Percentiles rank a stretch among this genome's conserved stretches.
These are phyloP conservation scores for Hypomontagnella submonticulosa DNA, from an alignment of 495 filamentous ascomycete species.

Conservation along the genomic window DNA sequence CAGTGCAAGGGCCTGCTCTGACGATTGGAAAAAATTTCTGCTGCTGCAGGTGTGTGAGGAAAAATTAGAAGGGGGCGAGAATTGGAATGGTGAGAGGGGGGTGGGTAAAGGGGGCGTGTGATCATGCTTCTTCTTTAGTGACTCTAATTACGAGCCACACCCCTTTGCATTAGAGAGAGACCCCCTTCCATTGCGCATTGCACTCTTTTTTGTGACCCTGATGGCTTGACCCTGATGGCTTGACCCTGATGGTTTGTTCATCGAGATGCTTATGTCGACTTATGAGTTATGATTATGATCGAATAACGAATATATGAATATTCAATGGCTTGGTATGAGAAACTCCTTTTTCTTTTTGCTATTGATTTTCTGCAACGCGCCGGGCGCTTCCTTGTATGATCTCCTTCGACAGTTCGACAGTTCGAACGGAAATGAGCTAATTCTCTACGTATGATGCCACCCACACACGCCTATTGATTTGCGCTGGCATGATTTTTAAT, in stretches of 20 bases:
- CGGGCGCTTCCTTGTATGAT: conserved; percentile 1
- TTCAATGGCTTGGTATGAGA: no score
- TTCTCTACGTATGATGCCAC: conserved; percentile 32
- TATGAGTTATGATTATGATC: no score
- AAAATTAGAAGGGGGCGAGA: conserved; percentile 35
- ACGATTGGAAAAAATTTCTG: conserved; percentile 35
- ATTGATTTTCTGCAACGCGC: no score
- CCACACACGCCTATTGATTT: conserved; percentile 19
- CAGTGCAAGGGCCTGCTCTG: conserved; percentile 41
- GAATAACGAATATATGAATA: conserved; percentile 7
- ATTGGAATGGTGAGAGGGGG: conserved; percentile 10
- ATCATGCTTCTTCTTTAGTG: conserved; percentile 26
- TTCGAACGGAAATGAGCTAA: conserved; percentile 8
- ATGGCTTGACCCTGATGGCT: conserved; percentile 35
- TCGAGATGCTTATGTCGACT: conserved; percentile 18
- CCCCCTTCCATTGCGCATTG: conserved; percentile 32
- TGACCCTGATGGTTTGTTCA: conserved; percentile 33
- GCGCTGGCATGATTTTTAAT: conserved; percentile 38
- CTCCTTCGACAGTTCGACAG: neutral
- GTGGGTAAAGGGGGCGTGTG: conserved; percentile 38
- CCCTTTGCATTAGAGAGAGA: conserved; percentile 34
- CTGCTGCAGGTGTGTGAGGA: conserved; percentile 38
- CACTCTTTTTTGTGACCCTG: conserved; percentile 23
- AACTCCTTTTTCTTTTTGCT: no score
- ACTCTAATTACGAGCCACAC: conserved; percentile 23